Evolutionary conservation across 2,329 filamentous ascomycete species (phyloP).

Genomic region (Exophiala viscosa): DNA sequence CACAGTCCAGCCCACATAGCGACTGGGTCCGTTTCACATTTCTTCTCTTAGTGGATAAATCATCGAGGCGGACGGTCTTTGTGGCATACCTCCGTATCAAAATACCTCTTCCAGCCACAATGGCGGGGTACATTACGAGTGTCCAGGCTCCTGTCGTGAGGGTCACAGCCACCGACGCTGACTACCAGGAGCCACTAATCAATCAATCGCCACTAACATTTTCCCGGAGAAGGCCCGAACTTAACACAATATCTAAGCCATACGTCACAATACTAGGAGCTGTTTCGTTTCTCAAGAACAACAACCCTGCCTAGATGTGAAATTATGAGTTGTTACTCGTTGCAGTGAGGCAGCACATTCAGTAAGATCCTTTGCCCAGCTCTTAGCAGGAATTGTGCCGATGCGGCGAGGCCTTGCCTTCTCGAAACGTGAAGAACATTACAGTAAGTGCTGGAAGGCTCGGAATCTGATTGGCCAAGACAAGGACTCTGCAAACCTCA

Average conservation of each 20-base stretch:
- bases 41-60: neutral
- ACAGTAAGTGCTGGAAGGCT: slow-evolving; percentile 20
- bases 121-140: slow-evolving; percentile 6
- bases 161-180: no score
- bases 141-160: neutral
- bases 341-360: neutral
- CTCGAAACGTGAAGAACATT: slow-evolving; percentile 18
- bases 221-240: no score
- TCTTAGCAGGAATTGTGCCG: neutral
- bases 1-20: neutral
- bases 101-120: slow-evolving; percentile 11
- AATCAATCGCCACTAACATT: neutral
- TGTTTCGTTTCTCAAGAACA: no score
- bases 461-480: slow-evolving; percentile 10
- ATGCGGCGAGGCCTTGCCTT: no score
- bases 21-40: neutral
- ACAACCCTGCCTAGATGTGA: no score
- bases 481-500: neutral
- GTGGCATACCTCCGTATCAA: neutral
- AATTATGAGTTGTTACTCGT: no score
- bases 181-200: neutral
- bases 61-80: neutral
- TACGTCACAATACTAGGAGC: no score
- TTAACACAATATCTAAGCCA: no score
- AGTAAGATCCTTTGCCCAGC: neutral